phyloP scores from a whole-genome alignment of 2,329 filamentous ascomycete species.

The Phaeomoniella chlamydospora region DNA sequence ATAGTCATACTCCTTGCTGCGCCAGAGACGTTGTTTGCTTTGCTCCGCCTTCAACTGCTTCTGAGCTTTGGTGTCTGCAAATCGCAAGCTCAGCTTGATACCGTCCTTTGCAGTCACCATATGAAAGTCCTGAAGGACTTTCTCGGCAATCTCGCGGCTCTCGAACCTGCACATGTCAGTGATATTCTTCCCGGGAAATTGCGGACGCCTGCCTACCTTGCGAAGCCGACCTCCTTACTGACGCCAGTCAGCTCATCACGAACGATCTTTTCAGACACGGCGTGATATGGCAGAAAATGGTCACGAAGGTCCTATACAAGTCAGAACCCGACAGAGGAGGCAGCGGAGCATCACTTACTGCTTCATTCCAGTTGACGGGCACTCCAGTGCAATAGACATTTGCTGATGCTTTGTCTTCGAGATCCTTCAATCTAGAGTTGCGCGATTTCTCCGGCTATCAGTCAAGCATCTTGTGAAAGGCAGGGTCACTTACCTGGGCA shows the following conservation, averaged over 20 bases:
- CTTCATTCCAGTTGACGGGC: slow-evolving; percentile 80
- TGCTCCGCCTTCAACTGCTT: slow-evolving; percentile 95
- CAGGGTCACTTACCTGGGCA: slow-evolving; percentile 53
- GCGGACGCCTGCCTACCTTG: slow-evolving; percentile 59
- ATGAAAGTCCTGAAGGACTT: slow-evolving; percentile 76
- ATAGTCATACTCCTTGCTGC: slow-evolving; percentile 82
- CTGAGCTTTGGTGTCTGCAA: slow-evolving; percentile 90
- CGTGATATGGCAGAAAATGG: slow-evolving; percentile 38
- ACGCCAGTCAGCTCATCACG: slow-evolving; percentile 74
- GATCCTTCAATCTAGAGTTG: slow-evolving; percentile 93
- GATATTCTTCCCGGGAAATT: slow-evolving; percentile 1
- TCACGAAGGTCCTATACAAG: slow-evolving; percentile 57
- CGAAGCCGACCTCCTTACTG: slow-evolving; percentile 93
- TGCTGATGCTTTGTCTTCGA: slow-evolving; percentile 77
- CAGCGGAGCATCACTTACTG: slow-evolving; percentile 39
- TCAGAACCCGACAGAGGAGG: slow-evolving; percentile 7
- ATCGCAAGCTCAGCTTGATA: slow-evolving; percentile 82
- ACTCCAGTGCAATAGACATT: slow-evolving; percentile 98
- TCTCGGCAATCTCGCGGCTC: slow-evolving; percentile 73
- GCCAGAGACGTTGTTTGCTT: slow-evolving; percentile 86
- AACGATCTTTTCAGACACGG: slow-evolving; percentile 88
- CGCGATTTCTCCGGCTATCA: slow-evolving; percentile 65
- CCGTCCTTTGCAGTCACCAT: slow-evolving; percentile 60
- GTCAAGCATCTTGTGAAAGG: slow-evolving; percentile 4
- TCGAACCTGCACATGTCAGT: slow-evolving; percentile 54